phyloP scores from a whole-genome alignment of 768 basidiomycete species.

The Mycena epipterygia region DNA sequence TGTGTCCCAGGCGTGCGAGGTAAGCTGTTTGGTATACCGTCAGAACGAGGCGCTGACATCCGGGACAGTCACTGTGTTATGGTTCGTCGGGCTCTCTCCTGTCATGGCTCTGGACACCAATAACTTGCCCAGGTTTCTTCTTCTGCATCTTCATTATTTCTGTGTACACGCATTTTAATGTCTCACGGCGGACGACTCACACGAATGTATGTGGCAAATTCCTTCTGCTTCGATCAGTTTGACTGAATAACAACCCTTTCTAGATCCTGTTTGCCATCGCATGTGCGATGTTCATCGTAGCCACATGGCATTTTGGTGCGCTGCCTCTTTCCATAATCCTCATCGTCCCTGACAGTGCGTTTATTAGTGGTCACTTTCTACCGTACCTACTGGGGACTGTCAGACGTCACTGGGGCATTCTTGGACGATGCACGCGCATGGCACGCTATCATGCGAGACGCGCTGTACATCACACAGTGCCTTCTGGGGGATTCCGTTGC shows the following conservation, averaged over 20 bases:
- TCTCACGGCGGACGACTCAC: constrained; percentile 2
- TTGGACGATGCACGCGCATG: not conserved
- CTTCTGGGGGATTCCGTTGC: constrained; percentile 12
- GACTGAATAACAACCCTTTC: too few species aligned
- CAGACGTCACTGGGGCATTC: not conserved
- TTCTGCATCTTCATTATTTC: constrained; percentile 7
- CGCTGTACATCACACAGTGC: not conserved
- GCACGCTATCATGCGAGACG: constrained; percentile 7
- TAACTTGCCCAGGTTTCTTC: constrained; percentile 1
- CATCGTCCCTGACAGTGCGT: too few species aligned
- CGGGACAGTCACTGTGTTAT: constrained; percentile 12
- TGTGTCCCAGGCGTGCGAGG: constrained; percentile 13
- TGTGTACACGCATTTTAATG: constrained; percentile 8
- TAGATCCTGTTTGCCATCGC: constrained; percentile 18
- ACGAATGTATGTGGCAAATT: constrained; percentile 4
- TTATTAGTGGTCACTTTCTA: constrained; percentile 10
- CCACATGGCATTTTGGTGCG: constrained; percentile 16
- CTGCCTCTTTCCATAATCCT: not conserved
- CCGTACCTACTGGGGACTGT: not conserved
- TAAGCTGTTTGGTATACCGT: not conserved
- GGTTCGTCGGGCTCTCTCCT: not conserved
- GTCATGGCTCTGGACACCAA: too few species aligned
- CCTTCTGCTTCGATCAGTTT: too few species aligned
- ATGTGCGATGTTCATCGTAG: constrained; percentile 12
- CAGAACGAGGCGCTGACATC: not conserved